Conservation (phyloP, 1,139 yeast genomes). For the Oligophagozyma castellii region DNA sequence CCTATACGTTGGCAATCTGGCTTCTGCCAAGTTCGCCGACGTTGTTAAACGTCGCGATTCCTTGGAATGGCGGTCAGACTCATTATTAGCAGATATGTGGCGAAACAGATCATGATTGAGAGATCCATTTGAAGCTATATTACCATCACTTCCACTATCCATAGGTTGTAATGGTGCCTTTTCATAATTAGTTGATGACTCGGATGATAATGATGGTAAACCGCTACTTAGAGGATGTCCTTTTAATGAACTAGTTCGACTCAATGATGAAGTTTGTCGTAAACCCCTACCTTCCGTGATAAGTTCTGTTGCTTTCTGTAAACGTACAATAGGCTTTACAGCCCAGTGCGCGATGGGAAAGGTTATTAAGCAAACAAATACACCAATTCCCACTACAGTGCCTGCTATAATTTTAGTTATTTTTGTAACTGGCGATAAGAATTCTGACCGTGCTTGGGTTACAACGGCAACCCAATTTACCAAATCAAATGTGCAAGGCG, state of each 20-base stretch:
- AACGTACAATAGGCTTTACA: constrained; percentile 66
- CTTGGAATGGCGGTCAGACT: constrained; percentile 10
- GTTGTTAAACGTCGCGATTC: constrained; percentile 13
- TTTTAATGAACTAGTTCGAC: constrained; percentile 3
- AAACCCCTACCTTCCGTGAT: constrained; percentile 29
- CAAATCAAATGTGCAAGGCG: constrained; percentile 36
- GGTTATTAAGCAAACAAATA: constrained; percentile 57
- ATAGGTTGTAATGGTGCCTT: constrained; percentile 1
- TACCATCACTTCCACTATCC: constrained; percentile 2
- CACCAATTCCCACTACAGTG: constrained; percentile 69
- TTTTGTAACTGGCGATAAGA: constrained; percentile 48
- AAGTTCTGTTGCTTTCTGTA: constrained; percentile 74
- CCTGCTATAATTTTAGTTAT: constrained; percentile 63
- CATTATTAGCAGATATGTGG: constrained; percentile 5
- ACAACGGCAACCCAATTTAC: constrained; percentile 68
- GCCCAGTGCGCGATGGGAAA: constrained; percentile 78
- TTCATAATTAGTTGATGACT: constrained; percentile 1
- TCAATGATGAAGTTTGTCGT: constrained; percentile 6
- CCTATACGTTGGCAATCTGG: constrained; percentile 40
- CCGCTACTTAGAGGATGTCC: neutral
- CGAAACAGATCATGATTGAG: constrained; percentile 5
- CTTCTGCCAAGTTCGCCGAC: constrained; percentile 30
- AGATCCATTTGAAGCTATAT: constrained; percentile 5
- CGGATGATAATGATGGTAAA: constrained; percentile 1
- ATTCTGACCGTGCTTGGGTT: constrained; percentile 46